Evolutionary conservation across 768 basidiomycete genomes (phyloP).

Genomic region (Suillus lakei): DNA sequence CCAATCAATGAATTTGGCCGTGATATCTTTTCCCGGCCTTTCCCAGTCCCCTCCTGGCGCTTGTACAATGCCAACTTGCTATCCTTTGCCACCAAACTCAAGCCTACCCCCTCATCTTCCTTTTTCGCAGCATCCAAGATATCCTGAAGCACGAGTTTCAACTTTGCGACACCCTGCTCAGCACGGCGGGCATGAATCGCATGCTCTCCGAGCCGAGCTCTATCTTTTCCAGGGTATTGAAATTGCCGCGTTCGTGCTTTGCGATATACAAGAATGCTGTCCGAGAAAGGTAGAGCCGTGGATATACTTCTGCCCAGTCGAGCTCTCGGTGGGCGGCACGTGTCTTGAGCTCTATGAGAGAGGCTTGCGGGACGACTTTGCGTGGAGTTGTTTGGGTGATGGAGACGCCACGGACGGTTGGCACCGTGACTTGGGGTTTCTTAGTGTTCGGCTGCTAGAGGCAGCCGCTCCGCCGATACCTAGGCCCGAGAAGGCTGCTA

Average conservation of each 20-base stretch:
- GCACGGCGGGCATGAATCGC: slow-evolving; percentile 25
- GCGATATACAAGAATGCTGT: slow-evolving; percentile 66
- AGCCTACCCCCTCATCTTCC: slow-evolving; percentile 53
- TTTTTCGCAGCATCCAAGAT: slow-evolving; percentile 56
- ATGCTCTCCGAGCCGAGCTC: slow-evolving; percentile 38
- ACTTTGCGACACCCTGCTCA: slow-evolving; percentile 29
- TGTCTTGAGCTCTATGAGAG: slow-evolving; percentile 43
- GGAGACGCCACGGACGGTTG: slow-evolving; percentile 15
- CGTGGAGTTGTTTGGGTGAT: slow-evolving; percentile 31
- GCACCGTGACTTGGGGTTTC: not conserved
- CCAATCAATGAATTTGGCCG: slow-evolving; percentile 22
- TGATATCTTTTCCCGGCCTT: slow-evolving; percentile 25
- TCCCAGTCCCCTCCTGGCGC: slow-evolving; percentile 39
- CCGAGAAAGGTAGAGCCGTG: slow-evolving; percentile 72
- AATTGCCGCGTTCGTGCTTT: slow-evolving; percentile 58
- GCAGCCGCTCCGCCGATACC: slow-evolving; percentile 16
- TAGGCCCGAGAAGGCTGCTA: slow-evolving; percentile 30
- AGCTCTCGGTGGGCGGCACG: slow-evolving; percentile 31
- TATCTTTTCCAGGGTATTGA: slow-evolving; percentile 52
- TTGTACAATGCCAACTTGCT: slow-evolving; percentile 53
- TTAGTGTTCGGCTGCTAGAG: not conserved
- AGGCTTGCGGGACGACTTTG: slow-evolving; percentile 38
- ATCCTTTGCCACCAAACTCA: slow-evolving; percentile 58
- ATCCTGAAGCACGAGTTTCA: slow-evolving; percentile 30
- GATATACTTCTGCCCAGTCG: slow-evolving; percentile 66